Evolutionary conservation across 1,284 basidiomycete genomes (phyloP).

Genomic region (Hymenochaete sp.): DNA sequence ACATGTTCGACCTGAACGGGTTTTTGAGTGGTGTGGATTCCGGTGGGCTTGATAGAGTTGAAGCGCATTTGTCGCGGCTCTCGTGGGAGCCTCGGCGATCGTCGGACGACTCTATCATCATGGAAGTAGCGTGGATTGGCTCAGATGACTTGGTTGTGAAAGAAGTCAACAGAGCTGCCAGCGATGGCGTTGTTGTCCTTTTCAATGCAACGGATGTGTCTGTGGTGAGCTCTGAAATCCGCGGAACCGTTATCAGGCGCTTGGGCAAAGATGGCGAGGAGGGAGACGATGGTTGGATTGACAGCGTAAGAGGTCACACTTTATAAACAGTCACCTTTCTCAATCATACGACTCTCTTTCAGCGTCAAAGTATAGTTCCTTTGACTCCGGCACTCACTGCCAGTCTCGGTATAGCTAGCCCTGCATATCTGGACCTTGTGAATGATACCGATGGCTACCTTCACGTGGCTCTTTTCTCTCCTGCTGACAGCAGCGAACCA

Average conservation of each 20-base stretch:
- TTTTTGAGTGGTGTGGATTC: slow-evolving; percentile 28
- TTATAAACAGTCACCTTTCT: slow-evolving; percentile 5
- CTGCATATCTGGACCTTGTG: slow-evolving; percentile 82
- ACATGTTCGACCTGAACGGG: slow-evolving; percentile 65
- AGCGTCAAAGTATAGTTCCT: slow-evolving; percentile 57
- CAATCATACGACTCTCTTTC: slow-evolving; percentile 16
- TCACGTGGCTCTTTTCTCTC: slow-evolving; percentile 84
- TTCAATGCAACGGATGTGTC: slow-evolving; percentile 47
- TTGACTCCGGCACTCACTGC: slow-evolving; percentile 38
- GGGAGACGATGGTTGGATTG: slow-evolving; percentile 91
- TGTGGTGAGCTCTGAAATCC: slow-evolving; percentile 22
- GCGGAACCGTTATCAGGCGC: slow-evolving; percentile 60
- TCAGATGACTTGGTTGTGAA: slow-evolving; percentile 72
- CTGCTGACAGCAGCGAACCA: slow-evolving; percentile 59
- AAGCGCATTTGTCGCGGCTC: slow-evolving; percentile 40
- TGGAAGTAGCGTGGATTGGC: slow-evolving; percentile 82
- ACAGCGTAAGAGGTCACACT: slow-evolving; percentile 42
- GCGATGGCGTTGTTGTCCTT: slow-evolving; percentile 67
- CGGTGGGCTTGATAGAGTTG: slow-evolving; percentile 15
- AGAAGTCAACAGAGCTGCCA: slow-evolving; percentile 79
- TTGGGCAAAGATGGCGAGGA: slow-evolving; percentile 77
- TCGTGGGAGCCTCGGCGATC: slow-evolving; percentile 57
- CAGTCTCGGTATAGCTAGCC: slow-evolving; percentile 29
- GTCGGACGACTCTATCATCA: slow-evolving; percentile 61
- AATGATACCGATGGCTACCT: slow-evolving; percentile 75